Conservation (phyloP, 176 grass and related monocot species). For the Raddia guianensis region DNA sequence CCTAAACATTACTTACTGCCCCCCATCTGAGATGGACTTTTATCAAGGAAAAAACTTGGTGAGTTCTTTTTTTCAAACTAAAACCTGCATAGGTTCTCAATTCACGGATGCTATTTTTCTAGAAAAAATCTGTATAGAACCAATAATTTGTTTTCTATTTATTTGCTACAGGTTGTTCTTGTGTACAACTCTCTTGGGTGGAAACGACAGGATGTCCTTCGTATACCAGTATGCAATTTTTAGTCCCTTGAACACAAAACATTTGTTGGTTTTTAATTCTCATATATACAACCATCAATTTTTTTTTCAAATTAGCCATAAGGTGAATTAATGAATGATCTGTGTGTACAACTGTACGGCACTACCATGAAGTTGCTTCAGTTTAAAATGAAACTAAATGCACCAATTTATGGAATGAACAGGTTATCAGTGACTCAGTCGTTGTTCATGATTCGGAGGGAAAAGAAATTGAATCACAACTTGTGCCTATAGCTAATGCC, state of each 20-base stretch:
- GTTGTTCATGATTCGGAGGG: constrained; percentile 84
- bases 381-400: constrained; percentile 28
- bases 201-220: constrained; percentile 81
- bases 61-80: constrained; percentile 35
- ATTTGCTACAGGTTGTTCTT: constrained; percentile 67
- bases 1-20: constrained; percentile 85
- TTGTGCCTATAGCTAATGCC: constrained; percentile 65
- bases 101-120: not conserved
- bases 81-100: constrained; percentile 8
- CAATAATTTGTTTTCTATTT: constrained; percentile 28
- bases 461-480: constrained; percentile 86
- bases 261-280: constrained; percentile 23
- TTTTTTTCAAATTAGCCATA: not conserved
- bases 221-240: constrained; percentile 72
- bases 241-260: constrained; percentile 10
- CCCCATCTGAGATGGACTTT: constrained; percentile 71
- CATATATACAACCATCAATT: not conserved
- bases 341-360: too few species aligned
- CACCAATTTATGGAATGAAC: constrained; percentile 44
- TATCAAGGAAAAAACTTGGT: constrained; percentile 82
- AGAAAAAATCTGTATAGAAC: not conserved
- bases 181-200: constrained; percentile 95
- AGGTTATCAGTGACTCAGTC: constrained; percentile 77
- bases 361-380: constrained; percentile 18
- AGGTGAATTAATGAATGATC: not conserved